A percentile compares a stretch with the other conserved stretches of the same genome.
Evolutionary conservation across 768 basidiomycete genomes (phyloP).

Genomic region (Boletellus sp.): DNA sequence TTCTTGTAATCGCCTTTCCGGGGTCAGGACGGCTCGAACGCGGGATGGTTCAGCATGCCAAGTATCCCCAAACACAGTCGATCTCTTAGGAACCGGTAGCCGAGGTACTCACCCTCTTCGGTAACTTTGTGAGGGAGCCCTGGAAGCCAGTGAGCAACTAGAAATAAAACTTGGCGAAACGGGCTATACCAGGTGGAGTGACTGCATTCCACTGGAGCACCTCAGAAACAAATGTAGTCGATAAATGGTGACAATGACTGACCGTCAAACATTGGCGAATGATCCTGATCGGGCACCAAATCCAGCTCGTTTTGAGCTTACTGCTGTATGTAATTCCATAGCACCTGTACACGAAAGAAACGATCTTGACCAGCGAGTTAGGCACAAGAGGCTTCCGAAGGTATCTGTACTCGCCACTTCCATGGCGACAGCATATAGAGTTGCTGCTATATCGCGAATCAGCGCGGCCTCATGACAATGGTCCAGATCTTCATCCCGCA

Average conservation of each 20-base stretch:
- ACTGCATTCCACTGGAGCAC: slow-evolving; percentile 9
- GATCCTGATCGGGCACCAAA: slow-evolving; percentile 5
- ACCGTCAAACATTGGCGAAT: slow-evolving; percentile 12
- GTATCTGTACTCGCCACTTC: slow-evolving; percentile 3
- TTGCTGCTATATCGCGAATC: slow-evolving; percentile 11
- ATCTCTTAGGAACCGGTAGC: slow-evolving; percentile 39
- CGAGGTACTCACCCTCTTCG: slow-evolving; percentile 19
- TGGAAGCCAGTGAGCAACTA: slow-evolving; percentile 3
- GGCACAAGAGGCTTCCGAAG: not conserved
- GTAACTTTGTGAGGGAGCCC: slow-evolving; percentile 35
- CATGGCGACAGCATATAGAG: slow-evolving; percentile 10
- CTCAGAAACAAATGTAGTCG: slow-evolving; percentile 12
- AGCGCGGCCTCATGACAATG: slow-evolving; percentile 1
- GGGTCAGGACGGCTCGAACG: not conserved
- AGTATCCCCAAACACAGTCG: slow-evolving; percentile 38
- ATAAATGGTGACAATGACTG: slow-evolving; percentile 13
- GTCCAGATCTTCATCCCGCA: slow-evolving; percentile 4
- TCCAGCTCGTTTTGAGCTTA: slow-evolving; percentile 13
- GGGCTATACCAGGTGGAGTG: slow-evolving; percentile 7
- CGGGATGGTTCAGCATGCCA: slow-evolving; percentile 24
- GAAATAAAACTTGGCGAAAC: not conserved
- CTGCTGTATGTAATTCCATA: slow-evolving; percentile 14
- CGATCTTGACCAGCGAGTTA: not conserved
- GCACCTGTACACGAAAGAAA: slow-evolving; percentile 1
- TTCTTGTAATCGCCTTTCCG: no score